phyloP scores from a whole-genome alignment of 1,284 basidiomycete genomes.

The Cerrena zonata region DNA sequence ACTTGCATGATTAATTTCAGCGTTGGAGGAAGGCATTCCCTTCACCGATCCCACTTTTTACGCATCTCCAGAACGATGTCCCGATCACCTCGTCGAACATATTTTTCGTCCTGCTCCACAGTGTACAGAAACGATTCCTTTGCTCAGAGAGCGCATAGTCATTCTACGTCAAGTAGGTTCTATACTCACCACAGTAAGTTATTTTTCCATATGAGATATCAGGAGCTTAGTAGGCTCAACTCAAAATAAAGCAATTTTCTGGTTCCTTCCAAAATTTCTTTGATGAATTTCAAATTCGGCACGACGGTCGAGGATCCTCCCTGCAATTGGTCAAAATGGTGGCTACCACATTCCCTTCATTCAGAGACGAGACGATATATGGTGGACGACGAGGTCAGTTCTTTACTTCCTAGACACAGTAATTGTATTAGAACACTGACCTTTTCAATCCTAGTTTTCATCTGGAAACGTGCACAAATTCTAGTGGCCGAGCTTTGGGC shows the following conservation, averaged over 20 bases:
- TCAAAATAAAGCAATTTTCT: constrained; percentile 46
- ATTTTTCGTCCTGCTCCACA: constrained; percentile 58
- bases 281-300: constrained; percentile 48
- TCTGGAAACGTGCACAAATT: constrained; percentile 84
- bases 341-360: constrained; percentile 64
- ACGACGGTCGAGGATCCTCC: constrained; percentile 52
- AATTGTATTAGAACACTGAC: background rate
- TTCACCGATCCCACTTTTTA: constrained; percentile 75
- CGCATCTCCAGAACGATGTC: constrained; percentile 56
- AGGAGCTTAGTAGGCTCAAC: no score
- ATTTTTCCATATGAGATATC: background rate
- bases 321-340: constrained; percentile 70
- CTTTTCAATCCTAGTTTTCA: constrained; percentile 47
- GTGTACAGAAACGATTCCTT: constrained; percentile 57
- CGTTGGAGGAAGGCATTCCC: constrained; percentile 60
- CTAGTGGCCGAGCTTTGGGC: constrained; percentile 82
- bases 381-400: constrained; percentile 52
- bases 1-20: constrained; percentile 19
- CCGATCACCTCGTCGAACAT: constrained; percentile 57
- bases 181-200: constrained; percentile 58
- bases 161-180: constrained; percentile 70
- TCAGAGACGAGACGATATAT: constrained; percentile 62
- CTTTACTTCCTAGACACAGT: background rate
- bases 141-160: constrained; percentile 60
- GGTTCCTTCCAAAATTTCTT: constrained; percentile 69